phyloP scores from a whole-genome alignment of 805 yeast genomes.

The Teunomyces kruisii region DNA sequence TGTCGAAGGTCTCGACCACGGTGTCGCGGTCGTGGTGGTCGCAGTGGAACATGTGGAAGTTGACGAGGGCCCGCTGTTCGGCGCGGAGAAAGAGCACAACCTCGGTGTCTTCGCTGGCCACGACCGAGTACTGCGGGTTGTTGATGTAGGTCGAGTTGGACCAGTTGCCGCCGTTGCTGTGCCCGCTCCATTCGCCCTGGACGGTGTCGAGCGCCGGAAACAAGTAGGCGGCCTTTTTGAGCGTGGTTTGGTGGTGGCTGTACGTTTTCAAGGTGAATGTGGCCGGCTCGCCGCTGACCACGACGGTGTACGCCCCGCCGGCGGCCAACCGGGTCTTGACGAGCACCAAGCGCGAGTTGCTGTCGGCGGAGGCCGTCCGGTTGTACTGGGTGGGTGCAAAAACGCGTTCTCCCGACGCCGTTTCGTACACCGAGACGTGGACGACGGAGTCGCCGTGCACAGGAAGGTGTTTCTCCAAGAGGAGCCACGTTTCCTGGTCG shows the following conservation, averaged over 20 bases:
- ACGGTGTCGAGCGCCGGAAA: conserved; percentile 19
- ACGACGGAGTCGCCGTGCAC: conserved; percentile 10
- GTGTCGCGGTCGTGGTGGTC: conserved; percentile 21
- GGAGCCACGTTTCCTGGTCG: conserved; percentile 41
- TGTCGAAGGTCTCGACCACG: conserved; percentile 21
- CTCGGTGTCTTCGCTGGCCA: conserved; percentile 13
- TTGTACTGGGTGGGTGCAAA: conserved; percentile 24
- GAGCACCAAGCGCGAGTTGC: conserved; percentile 31
- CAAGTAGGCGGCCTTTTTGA: conserved; percentile 32
- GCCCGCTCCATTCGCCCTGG: conserved; percentile 46
- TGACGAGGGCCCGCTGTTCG: conserved; percentile 18
- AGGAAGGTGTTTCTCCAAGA: conserved; percentile 50
- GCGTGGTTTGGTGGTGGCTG: conserved; percentile 25
- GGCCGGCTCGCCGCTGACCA: conserved; percentile 13
- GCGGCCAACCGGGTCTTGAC: conserved; percentile 30
- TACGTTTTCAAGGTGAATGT: conserved; percentile 27
- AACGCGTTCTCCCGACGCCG: conserved; percentile 29
- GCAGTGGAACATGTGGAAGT: conserved; percentile 46
- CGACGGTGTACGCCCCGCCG: conserved; percentile 22
- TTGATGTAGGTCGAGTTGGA: conserved; percentile 41
- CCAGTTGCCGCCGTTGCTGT: conserved; percentile 57
- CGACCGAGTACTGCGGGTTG: conserved; percentile 55
- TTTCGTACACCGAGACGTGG: conserved; percentile 19
- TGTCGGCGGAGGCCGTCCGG: conserved; percentile 25
- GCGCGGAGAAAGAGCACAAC: not conserved